Percentiles rank a stretch among this genome's conserved stretches.
These are phyloP conservation scores for Huntiella omanensis DNA, from an alignment of 2,329 filamentous ascomycete genomes.

Conservation along the genomic window DNA sequence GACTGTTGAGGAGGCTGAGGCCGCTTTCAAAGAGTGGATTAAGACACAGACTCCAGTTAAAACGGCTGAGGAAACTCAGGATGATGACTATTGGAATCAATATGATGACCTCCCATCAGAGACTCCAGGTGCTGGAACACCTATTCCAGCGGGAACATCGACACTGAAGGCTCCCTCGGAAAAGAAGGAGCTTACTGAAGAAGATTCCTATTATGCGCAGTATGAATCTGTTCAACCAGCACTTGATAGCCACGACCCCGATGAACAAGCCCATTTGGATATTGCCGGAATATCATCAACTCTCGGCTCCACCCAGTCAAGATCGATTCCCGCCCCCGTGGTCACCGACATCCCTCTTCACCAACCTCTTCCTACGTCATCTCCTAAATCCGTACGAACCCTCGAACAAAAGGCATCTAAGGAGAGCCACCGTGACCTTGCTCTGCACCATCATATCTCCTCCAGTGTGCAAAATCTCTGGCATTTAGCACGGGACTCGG, in stretches of 20 bases:
- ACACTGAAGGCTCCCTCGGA: neutral
- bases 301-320: no score
- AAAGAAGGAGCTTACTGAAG: constrained; percentile 24
- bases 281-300: constrained; percentile 19
- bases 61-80: constrained; percentile 18
- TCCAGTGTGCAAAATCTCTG: no score
- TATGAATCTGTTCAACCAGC: constrained; percentile 66
- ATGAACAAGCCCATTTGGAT: constrained; percentile 27
- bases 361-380: no score
- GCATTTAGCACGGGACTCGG: no score
- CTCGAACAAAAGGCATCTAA: no score
- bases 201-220: constrained; percentile 57
- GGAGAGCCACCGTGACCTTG: no score
- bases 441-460: no score
- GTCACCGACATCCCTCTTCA: no score
- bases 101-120: constrained; percentile 23
- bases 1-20: constrained; percentile 15
- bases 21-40: neutral
- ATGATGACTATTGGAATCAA: constrained; percentile 29
- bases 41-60: neutral
- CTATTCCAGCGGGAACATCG: constrained; percentile 21
- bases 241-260: constrained; percentile 65
- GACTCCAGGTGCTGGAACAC: constrained; percentile 43
- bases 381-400: no score
- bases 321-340: no score